Percentiles rank a stretch among this genome's conserved stretches.
Conservation (phyloP, 2,329 filamentous ascomycete genomes). For the Monilinia aucupariae region DNA sequence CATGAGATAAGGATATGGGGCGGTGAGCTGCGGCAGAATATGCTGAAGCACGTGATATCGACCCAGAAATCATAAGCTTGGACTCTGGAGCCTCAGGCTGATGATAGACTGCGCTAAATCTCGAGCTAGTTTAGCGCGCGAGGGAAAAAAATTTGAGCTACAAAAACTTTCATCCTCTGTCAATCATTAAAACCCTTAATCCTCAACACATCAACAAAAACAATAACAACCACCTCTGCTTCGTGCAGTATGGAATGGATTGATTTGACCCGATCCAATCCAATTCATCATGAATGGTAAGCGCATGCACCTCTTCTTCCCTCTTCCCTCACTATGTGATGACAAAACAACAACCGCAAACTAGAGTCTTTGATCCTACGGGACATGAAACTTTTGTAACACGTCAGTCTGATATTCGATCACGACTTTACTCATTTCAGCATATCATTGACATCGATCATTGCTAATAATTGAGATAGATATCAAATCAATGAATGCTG, state of each 20-base stretch:
- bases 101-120: not conserved
- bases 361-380: slow-evolving; percentile 94
- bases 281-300: slow-evolving; percentile 23
- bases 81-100: not conserved
- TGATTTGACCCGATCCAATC: not conserved
- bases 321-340: slow-evolving; percentile 53
- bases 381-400: slow-evolving; percentile 81
- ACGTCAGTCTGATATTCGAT: slow-evolving; percentile 78
- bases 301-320: slow-evolving; percentile 18
- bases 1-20: too few relatives aligned
- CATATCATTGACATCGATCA: not conserved
- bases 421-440: not conserved
- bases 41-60: too few relatives aligned
- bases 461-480: slow-evolving; percentile 17
- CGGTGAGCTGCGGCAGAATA: too few relatives aligned
- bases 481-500: not conserved
- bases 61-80: too few relatives aligned
- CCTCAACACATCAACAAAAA: slow-evolving; percentile 18
- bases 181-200: not conserved
- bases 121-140: slow-evolving; percentile 7
- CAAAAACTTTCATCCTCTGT: slow-evolving; percentile 8
- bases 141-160: slow-evolving; percentile 13
- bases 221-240: slow-evolving; percentile 14
- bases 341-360: slow-evolving; percentile 80
- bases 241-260: slow-evolving; percentile 17